phyloP scores from a whole-genome alignment of 208 protist species.

The Lotmaria passim region DNA sequence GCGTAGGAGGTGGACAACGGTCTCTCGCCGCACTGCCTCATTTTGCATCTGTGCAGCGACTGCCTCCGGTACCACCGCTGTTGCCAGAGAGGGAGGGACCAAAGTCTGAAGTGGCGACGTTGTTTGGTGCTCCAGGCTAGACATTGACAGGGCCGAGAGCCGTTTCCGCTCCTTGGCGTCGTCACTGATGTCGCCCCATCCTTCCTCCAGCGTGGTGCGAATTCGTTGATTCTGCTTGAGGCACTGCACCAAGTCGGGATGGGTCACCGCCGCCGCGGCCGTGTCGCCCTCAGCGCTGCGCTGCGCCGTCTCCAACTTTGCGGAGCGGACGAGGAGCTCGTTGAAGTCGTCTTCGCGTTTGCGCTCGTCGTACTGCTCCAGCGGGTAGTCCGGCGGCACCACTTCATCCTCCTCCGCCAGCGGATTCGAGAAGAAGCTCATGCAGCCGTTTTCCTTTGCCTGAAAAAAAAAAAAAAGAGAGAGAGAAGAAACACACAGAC shows the following conservation, averaged over 20 bases:
- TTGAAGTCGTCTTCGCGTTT: conserved; percentile 81
- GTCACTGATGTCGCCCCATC: conserved; percentile 22
- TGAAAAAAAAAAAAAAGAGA: too few species aligned
- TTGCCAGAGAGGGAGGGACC: too few species aligned
- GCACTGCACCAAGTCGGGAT: conserved; percentile 24
- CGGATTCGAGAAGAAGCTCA: conserved; percentile 77
- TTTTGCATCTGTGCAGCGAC: conserved; percentile 11
- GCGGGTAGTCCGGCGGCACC: conserved; percentile 41
- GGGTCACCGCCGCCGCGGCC: background rate
- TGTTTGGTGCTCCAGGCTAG: background rate
- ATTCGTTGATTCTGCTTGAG: conserved; percentile 20
- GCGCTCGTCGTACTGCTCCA: conserved; percentile 71
- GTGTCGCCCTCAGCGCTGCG: background rate
- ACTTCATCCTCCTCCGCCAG: conserved; percentile 75
- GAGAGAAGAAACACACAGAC: too few species aligned
- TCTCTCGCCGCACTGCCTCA: conserved; percentile 3
- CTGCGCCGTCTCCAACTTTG: conserved; percentile 21
- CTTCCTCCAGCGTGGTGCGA: conserved; percentile 21
- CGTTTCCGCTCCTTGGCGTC: background rate
- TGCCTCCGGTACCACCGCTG: too few species aligned
- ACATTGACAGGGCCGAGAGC: background rate
- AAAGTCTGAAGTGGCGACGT: too few species aligned
- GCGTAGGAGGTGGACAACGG: background rate
- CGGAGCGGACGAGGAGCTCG: conserved; percentile 55
- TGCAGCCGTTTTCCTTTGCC: background rate